Evolutionary conservation across 495 filamentous ascomycete species (phyloP).

Genomic region (Penicillium salamii): DNA sequence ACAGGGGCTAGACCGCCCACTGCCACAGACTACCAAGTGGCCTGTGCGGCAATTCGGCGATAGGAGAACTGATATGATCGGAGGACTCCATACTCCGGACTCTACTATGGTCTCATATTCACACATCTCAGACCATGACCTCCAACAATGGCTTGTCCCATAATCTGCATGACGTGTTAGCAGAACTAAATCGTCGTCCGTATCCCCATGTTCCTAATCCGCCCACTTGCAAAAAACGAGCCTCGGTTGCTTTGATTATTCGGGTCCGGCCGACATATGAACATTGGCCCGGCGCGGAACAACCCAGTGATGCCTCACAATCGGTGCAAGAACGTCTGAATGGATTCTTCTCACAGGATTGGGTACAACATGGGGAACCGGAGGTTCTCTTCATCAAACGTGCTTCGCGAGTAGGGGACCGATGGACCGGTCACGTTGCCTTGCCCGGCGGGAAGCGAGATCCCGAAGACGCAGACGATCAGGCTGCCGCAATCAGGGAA

Average conservation of each 20-base stretch:
- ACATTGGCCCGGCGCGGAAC: slow-evolving; percentile 47
- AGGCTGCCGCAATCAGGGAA: slow-evolving; percentile 65
- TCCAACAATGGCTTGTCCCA: slow-evolving; percentile 14
- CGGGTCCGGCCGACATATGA: slow-evolving; percentile 61
- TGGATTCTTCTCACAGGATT: slow-evolving; percentile 64
- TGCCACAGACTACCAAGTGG: too few species aligned
- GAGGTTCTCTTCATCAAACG: slow-evolving; percentile 78
- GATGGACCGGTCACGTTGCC: slow-evolving; percentile 76
- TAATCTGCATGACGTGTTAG: slow-evolving; percentile 46
- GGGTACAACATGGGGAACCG: slow-evolving; percentile 72
- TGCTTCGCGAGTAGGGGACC: slow-evolving; percentile 65
- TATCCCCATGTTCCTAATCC: slow-evolving; percentile 66
- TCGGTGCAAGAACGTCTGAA: slow-evolving; percentile 45
- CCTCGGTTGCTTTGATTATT: slow-evolving; percentile 70
- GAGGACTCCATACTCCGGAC: not conserved
- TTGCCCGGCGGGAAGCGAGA: slow-evolving; percentile 73
- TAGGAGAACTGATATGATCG: too few species aligned
- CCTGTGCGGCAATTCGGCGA: too few species aligned
- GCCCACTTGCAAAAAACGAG: slow-evolving; percentile 58
- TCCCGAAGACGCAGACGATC: slow-evolving; percentile 63
- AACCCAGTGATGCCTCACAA: slow-evolving; percentile 23
- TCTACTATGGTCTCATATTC: not conserved
- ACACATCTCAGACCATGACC: not conserved
- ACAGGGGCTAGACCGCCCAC: too few species aligned
- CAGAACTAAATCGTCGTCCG: slow-evolving; percentile 49